Evolutionary conservation across 495 filamentous ascomycete genomes (phyloP).

Genomic region (Cenococcum geophilum): DNA sequence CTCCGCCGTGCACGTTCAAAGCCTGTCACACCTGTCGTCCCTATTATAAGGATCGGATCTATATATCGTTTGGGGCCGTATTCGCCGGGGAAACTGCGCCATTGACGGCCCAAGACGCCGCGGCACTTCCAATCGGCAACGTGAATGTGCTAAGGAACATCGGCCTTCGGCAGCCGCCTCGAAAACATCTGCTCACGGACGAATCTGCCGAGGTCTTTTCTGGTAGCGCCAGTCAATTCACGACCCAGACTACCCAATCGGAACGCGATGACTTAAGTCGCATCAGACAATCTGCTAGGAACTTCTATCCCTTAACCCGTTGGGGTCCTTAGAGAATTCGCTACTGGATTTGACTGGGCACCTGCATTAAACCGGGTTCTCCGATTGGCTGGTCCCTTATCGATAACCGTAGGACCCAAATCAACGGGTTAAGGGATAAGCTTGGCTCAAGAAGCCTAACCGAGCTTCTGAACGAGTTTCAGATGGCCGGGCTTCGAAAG

Average conservation of each 20-base stretch:
- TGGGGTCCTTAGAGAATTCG: no score
- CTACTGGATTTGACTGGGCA: no score
- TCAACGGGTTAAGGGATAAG: no score
- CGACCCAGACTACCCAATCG: constrained; percentile 23
- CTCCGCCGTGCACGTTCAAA: constrained; percentile 29
- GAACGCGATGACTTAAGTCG: constrained; percentile 10
- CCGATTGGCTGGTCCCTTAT: no score
- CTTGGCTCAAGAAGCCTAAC: constrained; percentile 11
- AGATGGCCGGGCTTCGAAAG: not conserved
- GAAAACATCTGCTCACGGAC: constrained; percentile 1
- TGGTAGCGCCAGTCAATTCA: constrained; percentile 16
- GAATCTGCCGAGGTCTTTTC: not conserved
- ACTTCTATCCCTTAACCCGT: no score
- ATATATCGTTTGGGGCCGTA: constrained; percentile 35
- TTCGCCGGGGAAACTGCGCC: constrained; percentile 24
- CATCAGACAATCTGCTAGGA: constrained; percentile 5
- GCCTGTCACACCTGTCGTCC: constrained; percentile 39
- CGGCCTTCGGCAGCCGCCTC: constrained; percentile 18
- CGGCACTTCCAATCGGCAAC: constrained; percentile 26
- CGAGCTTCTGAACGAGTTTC: constrained; percentile 6
- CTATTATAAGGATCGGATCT: constrained; percentile 37
- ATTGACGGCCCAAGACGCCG: constrained; percentile 28
- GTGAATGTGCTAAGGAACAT: constrained; percentile 27
- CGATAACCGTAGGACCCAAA: no score
- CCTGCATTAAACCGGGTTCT: no score